Conservation (phyloP, 768 basidiomycete genomes). For the Hirschioporus abietinus region DNA sequence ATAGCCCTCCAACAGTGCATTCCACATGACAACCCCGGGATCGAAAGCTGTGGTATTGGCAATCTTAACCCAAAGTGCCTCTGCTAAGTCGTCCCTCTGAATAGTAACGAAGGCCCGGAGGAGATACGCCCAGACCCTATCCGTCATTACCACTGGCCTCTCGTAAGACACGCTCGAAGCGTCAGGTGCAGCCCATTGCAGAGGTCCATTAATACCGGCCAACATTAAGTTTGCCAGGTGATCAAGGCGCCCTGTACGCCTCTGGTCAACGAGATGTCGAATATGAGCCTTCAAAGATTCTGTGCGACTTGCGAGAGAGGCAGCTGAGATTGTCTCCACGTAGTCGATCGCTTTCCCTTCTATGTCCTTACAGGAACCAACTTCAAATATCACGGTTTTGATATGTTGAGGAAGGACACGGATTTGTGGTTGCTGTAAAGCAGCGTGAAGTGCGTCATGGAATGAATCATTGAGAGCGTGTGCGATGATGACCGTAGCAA, state of each 20-base stretch:
- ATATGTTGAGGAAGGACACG: conserved; percentile 16
- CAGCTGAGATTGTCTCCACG: background rate
- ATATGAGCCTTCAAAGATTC: conserved; percentile 1
- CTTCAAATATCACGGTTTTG: conserved; percentile 29
- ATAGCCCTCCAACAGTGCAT: conserved; percentile 61
- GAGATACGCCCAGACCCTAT: conserved; percentile 59
- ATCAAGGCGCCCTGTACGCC: conserved; percentile 13
- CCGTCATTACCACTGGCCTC: conserved; percentile 47
- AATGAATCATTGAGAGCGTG: conserved; percentile 57
- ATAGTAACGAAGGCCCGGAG: conserved; percentile 58
- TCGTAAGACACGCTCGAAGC: conserved; percentile 30
- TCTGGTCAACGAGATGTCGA: background rate
- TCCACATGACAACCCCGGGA: conserved; percentile 64
- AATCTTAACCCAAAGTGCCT: conserved; percentile 67
- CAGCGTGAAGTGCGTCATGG: conserved; percentile 30
- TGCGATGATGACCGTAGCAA: conserved; percentile 55
- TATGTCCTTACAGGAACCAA: conserved; percentile 20
- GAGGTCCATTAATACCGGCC: conserved; percentile 42
- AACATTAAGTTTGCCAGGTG: conserved; percentile 47
- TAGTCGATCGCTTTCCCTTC: background rate
- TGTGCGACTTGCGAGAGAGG: background rate
- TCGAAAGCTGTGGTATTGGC: conserved; percentile 33
- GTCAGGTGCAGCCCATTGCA: conserved; percentile 50
- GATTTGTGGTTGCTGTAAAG: background rate
- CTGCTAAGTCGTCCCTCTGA: conserved; percentile 51